These are phyloP conservation scores for Cordyceps javanica DNA, from an alignment of 2,329 filamentous ascomycete genomes.

Conservation along the genomic window DNA sequence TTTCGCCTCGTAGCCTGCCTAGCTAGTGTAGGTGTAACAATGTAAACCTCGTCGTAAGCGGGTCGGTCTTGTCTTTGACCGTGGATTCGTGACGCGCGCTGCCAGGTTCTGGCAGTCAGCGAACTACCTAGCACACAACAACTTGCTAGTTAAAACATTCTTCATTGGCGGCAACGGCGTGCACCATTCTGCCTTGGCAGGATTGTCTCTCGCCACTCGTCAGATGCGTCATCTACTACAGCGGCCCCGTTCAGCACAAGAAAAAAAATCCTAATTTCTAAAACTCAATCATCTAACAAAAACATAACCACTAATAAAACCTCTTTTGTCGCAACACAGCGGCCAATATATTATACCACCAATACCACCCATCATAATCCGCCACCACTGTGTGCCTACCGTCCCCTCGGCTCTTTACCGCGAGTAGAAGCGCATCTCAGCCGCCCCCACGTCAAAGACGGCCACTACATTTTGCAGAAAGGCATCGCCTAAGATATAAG, in stretches of 20 bases:
- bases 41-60: constrained; percentile 1
- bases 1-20: too few species aligned
- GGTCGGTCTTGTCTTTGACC: constrained; percentile 2
- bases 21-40: constrained; percentile 2
- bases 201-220: background rate
- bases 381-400: background rate
- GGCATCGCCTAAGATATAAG: constrained; percentile 43
- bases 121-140: background rate
- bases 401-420: background rate
- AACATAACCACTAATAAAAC: constrained; percentile 12
- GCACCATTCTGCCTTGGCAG: background rate
- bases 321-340: constrained; percentile 9
- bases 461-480: constrained; percentile 47
- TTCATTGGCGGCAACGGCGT: background rate
- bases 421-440: constrained; percentile 39
- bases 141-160: background rate
- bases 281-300: constrained; percentile 12
- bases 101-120: background rate
- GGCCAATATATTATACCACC: constrained; percentile 11
- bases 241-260: background rate
- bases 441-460: constrained; percentile 41
- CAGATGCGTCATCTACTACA: background rate
- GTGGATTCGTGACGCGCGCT: background rate
- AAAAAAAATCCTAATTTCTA: constrained; percentile 4
- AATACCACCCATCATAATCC: constrained; percentile 4